A percentile compares a stretch with the other conserved stretches of the same genome.
These are phyloP conservation scores for Pseudopithomyces maydicus DNA, from an alignment of 2,329 filamentous ascomycete genomes.

Conservation along the genomic window DNA sequence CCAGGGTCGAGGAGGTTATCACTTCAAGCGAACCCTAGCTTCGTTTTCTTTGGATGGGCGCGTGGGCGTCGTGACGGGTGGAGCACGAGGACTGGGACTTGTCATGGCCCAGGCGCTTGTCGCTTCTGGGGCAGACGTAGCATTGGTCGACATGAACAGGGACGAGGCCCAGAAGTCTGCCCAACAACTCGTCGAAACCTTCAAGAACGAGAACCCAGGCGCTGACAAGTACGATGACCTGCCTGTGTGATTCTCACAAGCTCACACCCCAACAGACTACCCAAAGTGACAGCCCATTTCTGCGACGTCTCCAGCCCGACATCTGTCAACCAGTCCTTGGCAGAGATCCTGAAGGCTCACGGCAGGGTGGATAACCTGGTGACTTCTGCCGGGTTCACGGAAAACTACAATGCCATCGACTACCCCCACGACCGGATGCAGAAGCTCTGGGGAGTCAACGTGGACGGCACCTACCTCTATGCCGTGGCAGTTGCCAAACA, in stretches of 20 bases:
- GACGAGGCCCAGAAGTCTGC: slow-evolving; percentile 84
- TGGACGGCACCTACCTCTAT: slow-evolving; percentile 90
- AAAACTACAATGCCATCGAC: slow-evolving; percentile 90
- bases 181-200: slow-evolving; percentile 72
- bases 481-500: slow-evolving; percentile 84
- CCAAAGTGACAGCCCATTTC: slow-evolving; percentile 87
- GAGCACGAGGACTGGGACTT: slow-evolving; percentile 84
- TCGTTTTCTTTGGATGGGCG: slow-evolving; percentile 85
- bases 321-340: slow-evolving; percentile 76
- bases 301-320: slow-evolving; percentile 82
- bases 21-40: slow-evolving; percentile 83
- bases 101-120: slow-evolving; percentile 94
- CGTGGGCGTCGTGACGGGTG: slow-evolving; percentile 86
- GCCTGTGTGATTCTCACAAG: slow-evolving; percentile 18
- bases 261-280: slow-evolving; percentile 57
- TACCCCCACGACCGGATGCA: slow-evolving; percentile 91
- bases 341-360: slow-evolving; percentile 71
- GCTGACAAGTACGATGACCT: slow-evolving; percentile 62
- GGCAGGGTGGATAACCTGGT: slow-evolving; percentile 89
- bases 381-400: slow-evolving; percentile 94
- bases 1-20: slow-evolving; percentile 75
- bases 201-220: slow-evolving; percentile 79
- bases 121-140: slow-evolving; percentile 83
- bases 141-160: slow-evolving; percentile 92
- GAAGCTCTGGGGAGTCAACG: slow-evolving; percentile 93